These are phyloP conservation scores for Blastocystis hominis DNA, from an alignment of 352 stramenopile species.

Conservation along the genomic window DNA sequence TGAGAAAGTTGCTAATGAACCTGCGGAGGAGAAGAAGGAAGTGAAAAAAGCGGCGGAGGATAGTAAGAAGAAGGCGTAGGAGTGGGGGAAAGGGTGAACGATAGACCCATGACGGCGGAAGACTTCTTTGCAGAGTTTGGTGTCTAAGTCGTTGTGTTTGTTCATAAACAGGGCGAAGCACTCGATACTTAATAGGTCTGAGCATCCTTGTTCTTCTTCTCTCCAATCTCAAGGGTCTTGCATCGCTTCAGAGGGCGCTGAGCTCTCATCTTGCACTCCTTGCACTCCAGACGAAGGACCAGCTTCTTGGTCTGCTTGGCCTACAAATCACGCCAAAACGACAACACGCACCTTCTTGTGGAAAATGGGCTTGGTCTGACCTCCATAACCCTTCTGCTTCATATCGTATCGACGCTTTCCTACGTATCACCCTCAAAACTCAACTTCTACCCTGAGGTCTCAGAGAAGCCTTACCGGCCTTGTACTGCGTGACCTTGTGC, in stretches of 20 bases:
- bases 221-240: slow-evolving; percentile 98
- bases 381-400: slow-evolving; percentile 99
- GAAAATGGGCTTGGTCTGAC: slow-evolving; percentile 99
- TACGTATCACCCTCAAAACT: slow-evolving; percentile 86
- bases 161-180: not conserved
- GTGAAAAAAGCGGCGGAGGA: not conserved
- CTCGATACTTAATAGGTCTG: not conserved
- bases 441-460: slow-evolving; percentile 95
- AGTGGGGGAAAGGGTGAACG: not conserved
- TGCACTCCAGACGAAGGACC: slow-evolving; percentile 95
- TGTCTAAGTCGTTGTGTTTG: not conserved
- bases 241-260: slow-evolving; percentile 94
- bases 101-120: not conserved
- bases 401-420: slow-evolving; percentile 95
- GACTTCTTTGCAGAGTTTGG: slow-evolving; percentile 27
- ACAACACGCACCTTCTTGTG: slow-evolving; percentile 84
- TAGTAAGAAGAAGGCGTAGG: not conserved
- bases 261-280: slow-evolving; percentile 99
- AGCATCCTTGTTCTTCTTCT: slow-evolving; percentile 79
- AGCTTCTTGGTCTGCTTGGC: slow-evolving; percentile 95
- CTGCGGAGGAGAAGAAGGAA: not conserved
- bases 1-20: not conserved
- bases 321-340: slow-evolving; percentile 61
- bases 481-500: slow-evolving; percentile 99
- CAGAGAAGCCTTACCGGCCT: slow-evolving; percentile 96